Evolutionary conservation across 1,284 basidiomycete genomes (phyloP), one percentile per base, ranked within the genome.

Genomic region (Sutorius eximius): DNA sequence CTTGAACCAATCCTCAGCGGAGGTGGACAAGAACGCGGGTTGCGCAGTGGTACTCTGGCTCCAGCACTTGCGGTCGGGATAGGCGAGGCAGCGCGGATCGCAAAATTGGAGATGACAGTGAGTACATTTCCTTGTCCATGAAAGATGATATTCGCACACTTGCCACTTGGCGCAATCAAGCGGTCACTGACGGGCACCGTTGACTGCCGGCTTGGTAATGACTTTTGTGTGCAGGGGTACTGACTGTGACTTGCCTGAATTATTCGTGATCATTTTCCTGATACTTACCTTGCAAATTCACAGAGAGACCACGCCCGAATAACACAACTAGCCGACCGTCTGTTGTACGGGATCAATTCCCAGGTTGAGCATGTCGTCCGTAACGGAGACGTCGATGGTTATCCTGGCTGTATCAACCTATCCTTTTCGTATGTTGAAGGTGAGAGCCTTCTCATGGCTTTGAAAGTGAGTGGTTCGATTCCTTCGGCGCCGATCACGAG

Each of bases 361-460:
- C 81, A 89, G 64, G 89, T 98, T 34, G 91, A 93, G 55, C 87
- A 93, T 65, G 93, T 99, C 55, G 85, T 98, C 45, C 85, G 96
- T 51, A 99, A 99, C 71, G 97, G 97, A 27, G 95, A 98, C 71
- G 73, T 79, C 0, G 79, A 86, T 54, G 96, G 94, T 16, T 96
- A 93, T 73, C 85, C 93, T 8, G 93, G 93, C 40, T 98, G 95
- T 72, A 85, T 98, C 67, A 98, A 98, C 74, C 79, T 99, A 42
- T 95, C 91, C 58, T 99, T 98, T 72, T 86, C 95, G 12, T 99
- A 98, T 71, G 95, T 99, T 43, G 96, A 99, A 71, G 96, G 96
- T 30, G 96, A 99, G 75, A 95, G 92, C 68, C 81, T 99, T 59
- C 75, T 99, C 60, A 99, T 99, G 97, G 96, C 97, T 18, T 75